Base-by-base conservation (phyloP, 1,284 basidiomycete species). In the Xerocomus amazonicus region DNA sequence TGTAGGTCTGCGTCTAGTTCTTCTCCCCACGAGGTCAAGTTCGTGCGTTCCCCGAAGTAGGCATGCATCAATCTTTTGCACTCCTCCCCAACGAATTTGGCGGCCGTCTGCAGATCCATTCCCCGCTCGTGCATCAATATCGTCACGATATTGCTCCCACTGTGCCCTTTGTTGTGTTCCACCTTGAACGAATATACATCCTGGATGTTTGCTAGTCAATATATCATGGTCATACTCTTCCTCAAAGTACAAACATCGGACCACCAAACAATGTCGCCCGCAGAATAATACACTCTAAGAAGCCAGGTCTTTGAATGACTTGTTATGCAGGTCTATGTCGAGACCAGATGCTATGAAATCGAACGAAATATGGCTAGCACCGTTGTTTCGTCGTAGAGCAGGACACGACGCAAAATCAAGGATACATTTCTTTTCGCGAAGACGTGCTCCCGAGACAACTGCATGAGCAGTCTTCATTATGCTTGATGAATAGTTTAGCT, bases 141-240 rank as follows among this genome's bases (percentile, higher is more conserved):
- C 4, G 82, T 82, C 39, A 87, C 72, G 55, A 85, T 73, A 59
- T 87, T 87, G 61, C 83, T 84, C 42, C 78, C 78, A 16, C 71
- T 74, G 50, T 79, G 78, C n/a, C 83, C 84, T 63, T 80, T 83
- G 35, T 80, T 76, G 61, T 84, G 81, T 59, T 87, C 84, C 76
- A 83, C 80, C 62, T 84, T 80, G 66, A 86, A 87, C 8, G 83
- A 86, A 59, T 85, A 86, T 12, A 86, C 69, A 48, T 87, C 84
- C 84, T 85, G 54, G 27, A 33, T 45, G 50, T 33, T 16, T 38
- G 26, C 39, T 32, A 33, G 38, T 60, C 51, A 48, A 16, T 39
- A 42, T 34, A 13, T 17, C 13, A 36, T 34, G 13, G 17, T 14
- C 13, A 35, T 37, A 44, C 26, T 19, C 29, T 19, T 17, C 29